Base-by-base conservation (phyloP, 495 filamentous ascomycete species). In the Aspergillus sclerotiicarbonarius region DNA sequence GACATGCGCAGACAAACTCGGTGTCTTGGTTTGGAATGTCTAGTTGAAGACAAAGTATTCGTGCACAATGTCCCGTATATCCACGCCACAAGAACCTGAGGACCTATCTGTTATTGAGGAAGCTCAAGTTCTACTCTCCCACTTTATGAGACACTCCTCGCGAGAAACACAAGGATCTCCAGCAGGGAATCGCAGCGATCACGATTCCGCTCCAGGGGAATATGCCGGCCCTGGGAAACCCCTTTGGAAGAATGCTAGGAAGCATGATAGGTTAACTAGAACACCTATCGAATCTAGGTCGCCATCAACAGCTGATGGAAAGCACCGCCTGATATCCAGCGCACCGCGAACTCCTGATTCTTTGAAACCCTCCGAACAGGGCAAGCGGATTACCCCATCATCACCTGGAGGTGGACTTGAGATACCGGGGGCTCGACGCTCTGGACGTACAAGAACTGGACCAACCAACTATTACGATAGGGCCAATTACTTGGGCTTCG, bases 391-490 rank as follows among this genome's bases (percentile, higher is more conserved):
- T 9, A 54, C 33, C 29, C 15, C 52, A 35, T 54, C 57, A 30
- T 21, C 31, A 20, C 21, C 20, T 4, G 25, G 33, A 4, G 53
- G 44, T 37, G 20, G 9, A 8, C 50, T 8, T 19, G 48, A 20
- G 37, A 35, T 16, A 18, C 19, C 50, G 29, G n/a, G 58, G 46
- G 45, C 49, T 46, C 62, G 65, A 31, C 69, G 71, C 8, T 70
- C 69, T 44, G 43, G 49, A 30, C 65, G 71, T 8, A 53, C 60
- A 31, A 63, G 59, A 32, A 57, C 47, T 9, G 59, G 58, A 6
- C 64, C 67, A 5, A 48, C 25, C 9, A 72, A 74, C 20, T 74
- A 74, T 47, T 74, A 65, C 39, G 30, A 58, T 33, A 61, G 37
- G 25, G 7, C 53, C 3, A 15, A 41, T 12, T 39, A 54, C 32